Evolutionary conservation across 352 stramenopile species (phyloP).

Genomic region (Phytophthora pisi): DNA sequence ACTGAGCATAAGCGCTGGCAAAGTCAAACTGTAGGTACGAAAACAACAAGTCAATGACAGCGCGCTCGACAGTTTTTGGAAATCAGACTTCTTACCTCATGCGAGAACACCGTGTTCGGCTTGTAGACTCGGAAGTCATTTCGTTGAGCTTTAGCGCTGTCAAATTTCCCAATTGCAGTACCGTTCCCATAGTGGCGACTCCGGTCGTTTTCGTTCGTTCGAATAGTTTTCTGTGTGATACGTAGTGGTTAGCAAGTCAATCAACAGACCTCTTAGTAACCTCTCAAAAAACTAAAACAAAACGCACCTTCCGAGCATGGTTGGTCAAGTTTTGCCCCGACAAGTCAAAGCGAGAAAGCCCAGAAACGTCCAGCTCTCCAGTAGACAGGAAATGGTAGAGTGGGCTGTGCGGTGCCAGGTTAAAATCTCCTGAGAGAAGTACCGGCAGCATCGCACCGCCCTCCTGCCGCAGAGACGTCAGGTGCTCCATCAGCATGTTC

Average conservation of each 20-base stretch:
- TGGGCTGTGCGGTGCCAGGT: constrained; percentile 64
- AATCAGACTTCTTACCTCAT: constrained; percentile 37
- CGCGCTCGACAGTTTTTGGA: not conserved
- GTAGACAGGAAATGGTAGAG: constrained; percentile 68
- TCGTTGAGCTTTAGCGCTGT: constrained; percentile 20
- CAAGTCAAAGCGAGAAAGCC: constrained; percentile 50
- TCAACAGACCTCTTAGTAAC: not conserved
- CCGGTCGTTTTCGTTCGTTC: constrained; percentile 44
- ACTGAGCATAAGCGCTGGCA: constrained; percentile 69
- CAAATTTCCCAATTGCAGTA: constrained; percentile 50
- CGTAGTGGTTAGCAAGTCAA: not conserved
- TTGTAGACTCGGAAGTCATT: constrained; percentile 31
- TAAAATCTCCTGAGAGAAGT: constrained; percentile 73
- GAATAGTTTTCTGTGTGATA: constrained; percentile 32
- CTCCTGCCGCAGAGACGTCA: constrained; percentile 35
- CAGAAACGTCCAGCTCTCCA: constrained; percentile 49
- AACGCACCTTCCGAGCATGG: constrained; percentile 30
- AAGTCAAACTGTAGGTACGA: constrained; percentile 44
- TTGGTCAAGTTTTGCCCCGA: constrained; percentile 49
- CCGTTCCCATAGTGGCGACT: constrained; percentile 44
- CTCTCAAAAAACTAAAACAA: not conserved
- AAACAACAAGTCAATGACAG: constrained; percentile 8
- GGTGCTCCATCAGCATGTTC: constrained; percentile 46
- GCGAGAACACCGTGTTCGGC: constrained; percentile 19
- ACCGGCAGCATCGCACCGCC: constrained; percentile 36